Base-by-base conservation (phyloP, 2,329 filamentous ascomycete species). In the Hawksworthiomyces lignivorus region DNA sequence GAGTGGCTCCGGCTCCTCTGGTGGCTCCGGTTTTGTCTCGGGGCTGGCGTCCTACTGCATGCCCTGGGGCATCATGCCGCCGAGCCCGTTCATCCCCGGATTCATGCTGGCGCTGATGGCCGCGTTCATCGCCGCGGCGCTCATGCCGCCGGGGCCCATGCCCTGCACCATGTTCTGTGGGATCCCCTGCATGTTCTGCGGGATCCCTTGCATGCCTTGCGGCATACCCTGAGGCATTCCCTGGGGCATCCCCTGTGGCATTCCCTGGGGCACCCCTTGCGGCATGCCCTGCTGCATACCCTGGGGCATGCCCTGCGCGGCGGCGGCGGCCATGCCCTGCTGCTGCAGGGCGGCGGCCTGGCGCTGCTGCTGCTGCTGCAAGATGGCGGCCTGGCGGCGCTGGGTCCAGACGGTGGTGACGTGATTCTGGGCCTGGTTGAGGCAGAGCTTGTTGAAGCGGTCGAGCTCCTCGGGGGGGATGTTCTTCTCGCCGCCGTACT, bases 31-130 rank as follows among this genome's bases (percentile, higher is more conserved):
- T 14, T 8, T 27, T 10, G 20, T 14, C 17, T 12, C 14, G 20
- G 20, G 5, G 18, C 12, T 4, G 7, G 18, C 28, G 30, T 27
- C 21, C 44, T 46, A 46, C 37, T 46, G 44, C 44, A 46, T 70
- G 29, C 65, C 68, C 50, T 72, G 68, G 17, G 66, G 67, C 69
- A 73, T 72, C 67, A 77, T 75, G 20, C 67, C 64, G 40, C 68
- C 65, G 66, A 76, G 74, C 7, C 68, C 68, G 36, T 39, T 48
- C 44, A 48, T 48, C 29, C 36, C 35, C 15, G 26, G 45, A 20
- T 11, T 29, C 43, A 48, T 48, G 27, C 12, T 26, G 8, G 24
- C 8, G 24, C 12, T 26, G 8, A 26, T 26, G 24, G 8, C 43
- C 26, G 30, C 31, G 2, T 30, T 14, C 21, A 18, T 27, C n/a